Evolutionary conservation across 192 early-diverging fungal species (phyloP), one percentile per base, ranked within the genome.

Genomic region (Entomortierella lignicola): DNA sequence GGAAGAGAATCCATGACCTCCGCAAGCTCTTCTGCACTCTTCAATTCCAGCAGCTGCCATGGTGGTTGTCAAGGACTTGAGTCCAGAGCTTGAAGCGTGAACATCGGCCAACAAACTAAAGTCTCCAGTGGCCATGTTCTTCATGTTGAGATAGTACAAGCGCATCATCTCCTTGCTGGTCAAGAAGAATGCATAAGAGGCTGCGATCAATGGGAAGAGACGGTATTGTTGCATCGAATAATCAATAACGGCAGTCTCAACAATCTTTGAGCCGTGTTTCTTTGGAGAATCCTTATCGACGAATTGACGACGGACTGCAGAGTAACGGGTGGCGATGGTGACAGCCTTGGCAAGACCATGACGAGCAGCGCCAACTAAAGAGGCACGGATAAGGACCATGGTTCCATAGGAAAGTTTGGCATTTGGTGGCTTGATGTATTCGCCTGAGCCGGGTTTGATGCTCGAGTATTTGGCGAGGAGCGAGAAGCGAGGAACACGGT

Each of bases 341-440:
- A 85, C 89, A 11, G 92, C 92, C 69, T 89, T 89, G 51, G 91
- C 91, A 53, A 94, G 75, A 11, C 89, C 85, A 29, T 77, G 85
- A 21, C 85, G 80, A 4, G 84, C 87, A 51, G 80, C 82, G 60
- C 85, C 84, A 8, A 95, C 91, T 53, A 97, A 89, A 37, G 87
- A 86, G 8, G 92, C 88, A 66, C 95, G 92, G 41, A 94, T 89
- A 50, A 86, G 89, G 55, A 95, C 90, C 94, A 97, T 95, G n/a
- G 91, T 93, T 39, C 95, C 93, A 72, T 94, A 95, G 18, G 91
- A 85, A 42, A 97, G 85, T 85, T 94, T 94, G 26, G 85, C 87
- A 72, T 90, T 90, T 31, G 91, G 87, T 5, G 95, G 95, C 21
- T 88, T 88, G 60, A 81, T 71, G 70, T 93, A 93, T 56, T 86